Evolutionary conservation across 768 basidiomycete species (phyloP).

Genomic region (Steccherinum ochraceum): DNA sequence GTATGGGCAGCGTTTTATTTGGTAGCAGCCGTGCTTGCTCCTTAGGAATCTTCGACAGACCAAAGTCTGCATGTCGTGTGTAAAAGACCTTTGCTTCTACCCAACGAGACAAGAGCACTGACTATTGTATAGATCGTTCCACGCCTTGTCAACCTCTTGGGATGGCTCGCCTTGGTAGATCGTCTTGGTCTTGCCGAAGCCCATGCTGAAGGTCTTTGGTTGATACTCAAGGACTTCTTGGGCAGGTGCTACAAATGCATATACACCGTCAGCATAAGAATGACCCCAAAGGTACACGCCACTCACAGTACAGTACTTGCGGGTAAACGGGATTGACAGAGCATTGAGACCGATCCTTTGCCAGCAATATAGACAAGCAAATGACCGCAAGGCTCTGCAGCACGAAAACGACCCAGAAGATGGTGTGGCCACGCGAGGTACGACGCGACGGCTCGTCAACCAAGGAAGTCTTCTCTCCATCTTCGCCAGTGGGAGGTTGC

Average conservation of each 20-base stretch:
- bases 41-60: constrained; percentile 2
- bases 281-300: not conserved
- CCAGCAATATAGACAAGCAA: not conserved
- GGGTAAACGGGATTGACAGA: not conserved
- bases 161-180: constrained; percentile 4
- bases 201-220: not conserved
- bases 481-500: not conserved
- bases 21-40: constrained; percentile 4
- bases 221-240: constrained; percentile 4
- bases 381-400: not conserved
- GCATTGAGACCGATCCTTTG: not conserved
- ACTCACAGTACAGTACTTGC: constrained; percentile 7
- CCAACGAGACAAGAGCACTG: not conserved
- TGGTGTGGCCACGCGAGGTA: not conserved
- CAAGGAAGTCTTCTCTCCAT: not conserved
- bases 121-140: constrained; percentile 5
- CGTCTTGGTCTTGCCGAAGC: not conserved
- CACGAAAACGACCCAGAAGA: not conserved
- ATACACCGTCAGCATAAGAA: not conserved
- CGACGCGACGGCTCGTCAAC: not conserved
- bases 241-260: constrained; percentile 6
- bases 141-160: constrained; percentile 4
- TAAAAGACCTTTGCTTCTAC: not conserved
- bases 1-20: constrained; percentile 2
- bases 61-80: not conserved